phyloP scores from a whole-genome alignment of 1,284 basidiomycete genomes.

The Boletus calvinii region DNA sequence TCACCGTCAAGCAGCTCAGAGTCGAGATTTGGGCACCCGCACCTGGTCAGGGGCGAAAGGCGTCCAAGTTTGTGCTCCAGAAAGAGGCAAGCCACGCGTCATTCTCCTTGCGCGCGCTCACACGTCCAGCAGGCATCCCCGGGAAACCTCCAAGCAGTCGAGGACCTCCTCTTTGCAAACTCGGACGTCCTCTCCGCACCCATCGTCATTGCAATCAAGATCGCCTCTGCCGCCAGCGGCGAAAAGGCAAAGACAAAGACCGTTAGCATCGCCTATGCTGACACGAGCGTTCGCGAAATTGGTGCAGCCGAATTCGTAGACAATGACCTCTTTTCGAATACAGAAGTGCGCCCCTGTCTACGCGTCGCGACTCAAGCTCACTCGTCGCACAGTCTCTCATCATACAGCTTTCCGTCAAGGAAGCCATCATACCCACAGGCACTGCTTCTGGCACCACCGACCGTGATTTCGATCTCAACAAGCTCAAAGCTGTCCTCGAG shows the following conservation, averaged over 20 bases:
- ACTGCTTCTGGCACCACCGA: constrained; percentile 67
- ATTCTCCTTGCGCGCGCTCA: constrained; percentile 4
- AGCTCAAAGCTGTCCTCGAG: constrained; percentile 82
- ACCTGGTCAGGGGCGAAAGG: constrained; percentile 72
- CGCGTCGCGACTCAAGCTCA: not conserved
- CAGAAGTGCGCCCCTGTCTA: constrained; percentile 61
- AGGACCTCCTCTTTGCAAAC: constrained; percentile 89
- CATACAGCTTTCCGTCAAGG: constrained; percentile 96
- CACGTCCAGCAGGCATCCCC: constrained; percentile 74
- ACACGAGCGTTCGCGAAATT: constrained; percentile 70
- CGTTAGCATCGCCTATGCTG: constrained; percentile 75
- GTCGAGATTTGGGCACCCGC: constrained; percentile 92
- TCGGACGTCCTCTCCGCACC: constrained; percentile 85
- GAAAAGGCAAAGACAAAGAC: constrained; percentile 57
- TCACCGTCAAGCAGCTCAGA: constrained; percentile 88
- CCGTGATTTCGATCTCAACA: constrained; percentile 84
- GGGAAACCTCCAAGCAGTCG: constrained; percentile 91
- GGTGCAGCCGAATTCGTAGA: constrained; percentile 89
- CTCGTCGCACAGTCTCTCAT: constrained; percentile 71
- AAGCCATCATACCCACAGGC: constrained; percentile 77
- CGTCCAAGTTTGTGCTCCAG: constrained; percentile 68
- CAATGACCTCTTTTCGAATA: constrained; percentile 95
- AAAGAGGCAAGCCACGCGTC: constrained; percentile 62
- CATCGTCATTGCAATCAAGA: constrained; percentile 87
- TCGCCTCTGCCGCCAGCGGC: constrained; percentile 56